phyloP scores from a whole-genome alignment of 108 stramenopile species.

The Skeletonema marinoi region DNA sequence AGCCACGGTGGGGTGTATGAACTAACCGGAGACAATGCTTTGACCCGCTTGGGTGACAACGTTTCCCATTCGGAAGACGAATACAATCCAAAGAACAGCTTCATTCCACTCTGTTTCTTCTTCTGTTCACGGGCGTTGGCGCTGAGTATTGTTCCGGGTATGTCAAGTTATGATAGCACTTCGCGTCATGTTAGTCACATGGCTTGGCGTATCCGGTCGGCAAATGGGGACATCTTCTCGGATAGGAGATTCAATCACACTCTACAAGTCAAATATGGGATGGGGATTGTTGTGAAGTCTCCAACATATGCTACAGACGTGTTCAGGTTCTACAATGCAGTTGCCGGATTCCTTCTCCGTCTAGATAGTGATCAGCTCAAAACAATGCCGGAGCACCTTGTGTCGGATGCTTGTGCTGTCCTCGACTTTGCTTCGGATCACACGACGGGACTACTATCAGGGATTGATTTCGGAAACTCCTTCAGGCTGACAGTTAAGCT shows the following conservation, averaged over 20 bases:
- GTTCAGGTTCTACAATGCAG: constrained; percentile 67
- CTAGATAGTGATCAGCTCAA: constrained; percentile 57
- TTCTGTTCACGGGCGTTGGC: constrained; percentile 74
- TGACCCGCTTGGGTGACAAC: constrained; percentile 76
- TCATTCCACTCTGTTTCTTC: constrained; percentile 87
- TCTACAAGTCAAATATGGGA: constrained; percentile 57
- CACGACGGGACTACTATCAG: constrained; percentile 59
- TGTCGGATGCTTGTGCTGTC: constrained; percentile 76
- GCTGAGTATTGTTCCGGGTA: constrained; percentile 67
- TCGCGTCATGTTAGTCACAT: constrained; percentile 57
- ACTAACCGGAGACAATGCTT: constrained; percentile 64
- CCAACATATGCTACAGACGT: constrained; percentile 71
- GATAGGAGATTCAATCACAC: constrained; percentile 72
- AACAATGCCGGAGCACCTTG: constrained; percentile 84
- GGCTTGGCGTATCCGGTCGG: constrained; percentile 54
- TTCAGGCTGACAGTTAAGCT: constrained; percentile 78
- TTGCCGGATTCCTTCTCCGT: constrained; percentile 61
- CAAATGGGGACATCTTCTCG: constrained; percentile 59
- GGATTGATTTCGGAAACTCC: constrained; percentile 64
- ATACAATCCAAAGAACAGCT: constrained; percentile 82
- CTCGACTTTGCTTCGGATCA: constrained; percentile 65
- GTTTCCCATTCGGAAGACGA: constrained; percentile 9
- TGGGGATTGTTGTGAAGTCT: constrained; percentile 72
- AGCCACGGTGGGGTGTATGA: constrained; percentile 73
- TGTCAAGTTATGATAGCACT: constrained; percentile 57